phyloP scores from a whole-genome alignment of 306 rosid genomes.

The Ochetophila trinervis region DNA sequence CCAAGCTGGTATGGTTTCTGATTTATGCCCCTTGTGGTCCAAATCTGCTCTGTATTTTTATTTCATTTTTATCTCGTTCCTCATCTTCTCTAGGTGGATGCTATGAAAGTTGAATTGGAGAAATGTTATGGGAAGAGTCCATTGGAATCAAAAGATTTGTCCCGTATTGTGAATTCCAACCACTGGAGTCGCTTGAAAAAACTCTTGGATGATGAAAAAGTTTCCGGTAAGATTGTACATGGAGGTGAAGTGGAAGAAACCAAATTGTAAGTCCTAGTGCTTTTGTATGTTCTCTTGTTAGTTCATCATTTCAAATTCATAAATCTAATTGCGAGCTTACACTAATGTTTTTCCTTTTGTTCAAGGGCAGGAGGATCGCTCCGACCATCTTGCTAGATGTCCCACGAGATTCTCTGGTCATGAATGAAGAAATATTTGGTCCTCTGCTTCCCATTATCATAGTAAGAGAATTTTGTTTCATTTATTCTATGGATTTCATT shows the following conservation, averaged over 20 bases:
- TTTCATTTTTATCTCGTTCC: slow-evolving; percentile 23
- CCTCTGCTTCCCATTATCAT: slow-evolving; percentile 91
- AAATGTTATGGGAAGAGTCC: slow-evolving; percentile 73
- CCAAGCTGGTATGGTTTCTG: slow-evolving; percentile 62
- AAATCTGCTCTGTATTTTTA: slow-evolving; percentile 1
- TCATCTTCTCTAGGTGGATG: slow-evolving; percentile 60
- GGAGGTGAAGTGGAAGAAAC: slow-evolving; percentile 81
- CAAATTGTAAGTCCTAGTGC: slow-evolving; percentile 61
- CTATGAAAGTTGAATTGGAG: slow-evolving; percentile 71
- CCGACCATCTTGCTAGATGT: slow-evolving; percentile 90
- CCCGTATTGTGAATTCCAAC: slow-evolving; percentile 80
- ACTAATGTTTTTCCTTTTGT: slow-evolving; percentile 17
- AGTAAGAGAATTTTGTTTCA: slow-evolving; percentile 40
- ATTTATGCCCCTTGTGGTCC: slow-evolving; percentile 16
- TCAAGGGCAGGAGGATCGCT: slow-evolving; percentile 62
- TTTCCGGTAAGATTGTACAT: slow-evolving; percentile 74
- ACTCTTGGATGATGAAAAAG: slow-evolving; percentile 88
- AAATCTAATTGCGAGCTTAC: slow-evolving; percentile 3
- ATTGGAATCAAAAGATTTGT: slow-evolving; percentile 80
- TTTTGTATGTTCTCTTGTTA: slow-evolving; percentile 12
- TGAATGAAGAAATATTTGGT: slow-evolving; percentile 94
- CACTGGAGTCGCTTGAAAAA: slow-evolving; percentile 81
- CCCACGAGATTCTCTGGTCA: slow-evolving; percentile 69
- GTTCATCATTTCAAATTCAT: slow-evolving; percentile 5
- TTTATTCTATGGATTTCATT: not conserved